phyloP scores from a whole-genome alignment of 2,329 filamentous ascomycete genomes.

The Neofusicoccum umdonicola region DNA sequence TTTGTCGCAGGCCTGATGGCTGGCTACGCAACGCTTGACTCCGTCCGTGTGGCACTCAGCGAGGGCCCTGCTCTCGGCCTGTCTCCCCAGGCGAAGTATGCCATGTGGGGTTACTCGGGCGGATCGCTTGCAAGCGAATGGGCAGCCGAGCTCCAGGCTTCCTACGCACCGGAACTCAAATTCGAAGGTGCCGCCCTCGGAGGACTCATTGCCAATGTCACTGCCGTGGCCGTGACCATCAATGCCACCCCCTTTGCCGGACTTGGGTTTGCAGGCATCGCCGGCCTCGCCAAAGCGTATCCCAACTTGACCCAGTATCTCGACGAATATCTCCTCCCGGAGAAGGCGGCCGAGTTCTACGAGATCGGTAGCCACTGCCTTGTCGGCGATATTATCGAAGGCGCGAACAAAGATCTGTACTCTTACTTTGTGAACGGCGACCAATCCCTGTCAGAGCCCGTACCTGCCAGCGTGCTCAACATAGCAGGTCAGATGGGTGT shows the following conservation, averaged over 20 bases:
- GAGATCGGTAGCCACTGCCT: slow-evolving; percentile 11
- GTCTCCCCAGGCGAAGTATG: neutral
- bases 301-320: slow-evolving; percentile 21
- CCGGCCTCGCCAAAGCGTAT: slow-evolving; percentile 24
- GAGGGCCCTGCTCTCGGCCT: neutral
- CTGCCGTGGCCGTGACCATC: slow-evolving; percentile 24
- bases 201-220: slow-evolving; percentile 31
- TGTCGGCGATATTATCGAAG: slow-evolving; percentile 6
- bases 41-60: slow-evolving; percentile 25
- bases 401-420: slow-evolving; percentile 20
- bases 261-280: slow-evolving; percentile 25
- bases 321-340: slow-evolving; percentile 16
- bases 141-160: slow-evolving; percentile 26
- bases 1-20: slow-evolving; percentile 25
- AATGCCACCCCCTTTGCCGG: slow-evolving; percentile 26
- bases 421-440: slow-evolving; percentile 21
- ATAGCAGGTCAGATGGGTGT: slow-evolving; percentile 18
- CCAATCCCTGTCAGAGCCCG: slow-evolving; percentile 3
- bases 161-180: slow-evolving; percentile 29
- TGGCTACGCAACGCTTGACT: slow-evolving; percentile 29
- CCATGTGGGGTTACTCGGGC: slow-evolving; percentile 28
- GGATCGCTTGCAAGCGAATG: slow-evolving; percentile 27
- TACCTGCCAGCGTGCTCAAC: slow-evolving; percentile 10
- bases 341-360: slow-evolving; percentile 18
- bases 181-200: slow-evolving; percentile 31